Conservation (phyloP, 345 rosid species). For the Melaleuca quinquenervia region DNA sequence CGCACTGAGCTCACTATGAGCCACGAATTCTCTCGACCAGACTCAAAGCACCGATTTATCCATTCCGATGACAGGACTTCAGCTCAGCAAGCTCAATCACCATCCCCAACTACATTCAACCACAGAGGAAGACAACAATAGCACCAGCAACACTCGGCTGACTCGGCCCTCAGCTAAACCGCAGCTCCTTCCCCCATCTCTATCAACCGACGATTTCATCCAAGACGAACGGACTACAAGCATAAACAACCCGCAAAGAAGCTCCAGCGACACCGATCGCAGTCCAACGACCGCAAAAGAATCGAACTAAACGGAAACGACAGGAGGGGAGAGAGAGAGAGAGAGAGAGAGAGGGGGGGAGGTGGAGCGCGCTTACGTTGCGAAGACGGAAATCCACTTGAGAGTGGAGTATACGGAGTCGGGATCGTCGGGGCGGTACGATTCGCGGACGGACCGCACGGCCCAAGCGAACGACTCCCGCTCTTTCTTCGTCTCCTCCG, state of each 20-base stretch:
- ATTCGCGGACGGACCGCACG: slow-evolving; percentile 48
- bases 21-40: not conserved
- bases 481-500: slow-evolving; percentile 72
- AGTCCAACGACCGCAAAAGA: not conserved
- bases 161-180: not conserved
- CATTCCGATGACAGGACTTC: not conserved
- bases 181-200: not conserved
- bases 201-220: not conserved
- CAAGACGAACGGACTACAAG: not conserved
- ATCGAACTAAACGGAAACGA: too few species aligned
- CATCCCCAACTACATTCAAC: not conserved
- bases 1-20: not conserved
- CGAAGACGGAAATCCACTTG: slow-evolving; percentile 87
- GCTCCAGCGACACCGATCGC: not conserved
- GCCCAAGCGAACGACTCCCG: slow-evolving; percentile 66
- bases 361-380: slow-evolving; percentile 39
- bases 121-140: not conserved
- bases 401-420: slow-evolving; percentile 87
- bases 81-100: not conserved
- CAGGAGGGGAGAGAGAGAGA: not conserved
- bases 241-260: not conserved
- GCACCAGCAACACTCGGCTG: not conserved
- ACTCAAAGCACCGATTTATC: not conserved
- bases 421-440: slow-evolving; percentile 67
- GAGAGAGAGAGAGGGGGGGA: not conserved